Conservation (phyloP, 1,139 yeast genomes). For the Hansenula lynferdii region DNA sequence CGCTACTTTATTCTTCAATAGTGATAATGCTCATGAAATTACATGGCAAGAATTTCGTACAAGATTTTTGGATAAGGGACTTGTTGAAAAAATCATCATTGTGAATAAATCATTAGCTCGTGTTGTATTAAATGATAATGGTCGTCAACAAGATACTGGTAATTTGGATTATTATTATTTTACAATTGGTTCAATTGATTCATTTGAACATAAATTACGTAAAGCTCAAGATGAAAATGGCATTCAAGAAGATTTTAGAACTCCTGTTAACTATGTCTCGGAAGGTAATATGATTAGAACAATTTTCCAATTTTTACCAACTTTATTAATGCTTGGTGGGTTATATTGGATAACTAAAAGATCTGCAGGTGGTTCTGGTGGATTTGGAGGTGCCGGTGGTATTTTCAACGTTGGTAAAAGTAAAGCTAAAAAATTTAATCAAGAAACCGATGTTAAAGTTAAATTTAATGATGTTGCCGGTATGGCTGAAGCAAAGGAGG, state of each 20-base stretch:
- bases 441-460: slow-evolving; percentile 84
- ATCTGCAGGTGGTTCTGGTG: slow-evolving; percentile 45
- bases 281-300: slow-evolving; percentile 54
- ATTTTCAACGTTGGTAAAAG: slow-evolving; percentile 67
- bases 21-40: slow-evolving; percentile 29
- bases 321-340: slow-evolving; percentile 66
- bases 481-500: slow-evolving; percentile 95
- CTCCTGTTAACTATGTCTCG: slow-evolving; percentile 63
- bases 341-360: slow-evolving; percentile 63
- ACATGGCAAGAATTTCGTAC: slow-evolving; percentile 66
- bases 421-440: slow-evolving; percentile 87
- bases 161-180: slow-evolving; percentile 46
- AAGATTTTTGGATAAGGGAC: slow-evolving; percentile 56
- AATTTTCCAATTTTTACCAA: slow-evolving; percentile 60
- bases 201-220: slow-evolving; percentile 65
- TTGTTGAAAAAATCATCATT: slow-evolving; percentile 63
- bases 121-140: slow-evolving; percentile 62
- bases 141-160: slow-evolving; percentile 37
- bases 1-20: slow-evolving; percentile 22
- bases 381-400: slow-evolving; percentile 47
- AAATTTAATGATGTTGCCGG: slow-evolving; percentile 96
- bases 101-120: slow-evolving; percentile 61
- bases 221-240: slow-evolving; percentile 56
- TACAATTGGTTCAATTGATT: slow-evolving; percentile 70
- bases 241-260: slow-evolving; percentile 53